phyloP scores from a whole-genome alignment of 192 early-diverging fungal genomes.

The Pilobolus umbonatus region DNA sequence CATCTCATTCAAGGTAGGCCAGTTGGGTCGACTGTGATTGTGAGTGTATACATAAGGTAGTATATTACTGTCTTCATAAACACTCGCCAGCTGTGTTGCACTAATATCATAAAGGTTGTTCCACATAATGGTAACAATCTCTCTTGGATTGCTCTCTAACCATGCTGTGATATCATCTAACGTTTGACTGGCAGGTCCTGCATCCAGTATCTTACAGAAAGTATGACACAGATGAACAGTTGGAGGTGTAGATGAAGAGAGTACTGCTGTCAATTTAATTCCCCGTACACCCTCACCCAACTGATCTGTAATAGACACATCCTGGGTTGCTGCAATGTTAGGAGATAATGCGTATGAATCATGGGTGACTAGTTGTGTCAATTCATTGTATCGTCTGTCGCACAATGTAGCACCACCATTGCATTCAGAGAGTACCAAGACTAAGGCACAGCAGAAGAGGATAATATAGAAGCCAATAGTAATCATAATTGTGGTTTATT shows the following conservation, averaged over 20 bases:
- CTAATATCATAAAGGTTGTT: conserved; percentile 55
- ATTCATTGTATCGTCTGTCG: conserved; percentile 47
- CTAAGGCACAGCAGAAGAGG: too few relatives aligned
- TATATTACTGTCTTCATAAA: conserved; percentile 12
- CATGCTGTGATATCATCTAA: conserved; percentile 52
- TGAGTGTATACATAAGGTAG: conserved; percentile 20
- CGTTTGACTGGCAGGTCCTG: conserved; percentile 43
- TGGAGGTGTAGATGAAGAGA: neutral
- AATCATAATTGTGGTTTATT: too few relatives aligned
- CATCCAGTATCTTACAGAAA: conserved; percentile 53
- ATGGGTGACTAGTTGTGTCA: conserved; percentile 67
- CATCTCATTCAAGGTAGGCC: conserved; percentile 67
- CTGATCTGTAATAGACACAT: conserved; percentile 54
- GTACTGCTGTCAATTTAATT: conserved; percentile 58
- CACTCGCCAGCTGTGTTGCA: conserved; percentile 34
- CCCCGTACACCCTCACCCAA: conserved; percentile 68
- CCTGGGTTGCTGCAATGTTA: conserved; percentile 59
- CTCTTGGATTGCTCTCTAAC: conserved; percentile 57
- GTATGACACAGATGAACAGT: conserved; percentile 59
- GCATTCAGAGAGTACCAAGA: too few relatives aligned
- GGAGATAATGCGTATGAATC: conserved; percentile 56
- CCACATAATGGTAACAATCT: conserved; percentile 75
- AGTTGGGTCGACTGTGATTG: conserved; percentile 39
- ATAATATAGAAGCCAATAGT: too few relatives aligned
- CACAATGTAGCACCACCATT: conserved; percentile 66